Base-by-base conservation (phyloP, 306 rosid genomes). In the Lathyrus aphaca region DNA sequence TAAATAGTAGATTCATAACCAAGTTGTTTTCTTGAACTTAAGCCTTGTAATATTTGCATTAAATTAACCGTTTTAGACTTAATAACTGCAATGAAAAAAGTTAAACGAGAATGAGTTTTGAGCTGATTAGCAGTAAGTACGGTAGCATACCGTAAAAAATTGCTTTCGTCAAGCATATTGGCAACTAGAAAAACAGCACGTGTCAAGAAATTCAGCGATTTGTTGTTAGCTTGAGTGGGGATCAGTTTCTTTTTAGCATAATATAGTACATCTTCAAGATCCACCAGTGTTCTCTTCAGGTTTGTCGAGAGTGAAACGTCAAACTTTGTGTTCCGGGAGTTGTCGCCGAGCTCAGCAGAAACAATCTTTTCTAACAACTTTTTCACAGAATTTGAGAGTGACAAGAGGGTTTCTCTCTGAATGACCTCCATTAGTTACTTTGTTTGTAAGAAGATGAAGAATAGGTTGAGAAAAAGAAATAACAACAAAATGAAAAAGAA, bases 201-300 rank as follows among this genome's bases (percentile, higher is more conserved):
- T 64, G 13, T 13, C 0, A 77, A 45, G 21, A 23, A 29, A 55
- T 40, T 18, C 2, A 57, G 67, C 76, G 68, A 79, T 0, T 5
- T 8, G 1, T 37, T 54, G 6, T 66, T 55, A 1, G 1, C 25
- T 27, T 27, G 30, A 27, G 4, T 27, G 30, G 30, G 30, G 30
- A 27, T 27, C 3, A 27, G 30, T 27, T 3, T 27, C 4, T 27
- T 27, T 2, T 27, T 27, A 59, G 56, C 29, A 6, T 57, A 19
- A 71, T 60, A 39, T 4, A 72, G 39, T 8, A 32, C 17, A 17
- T 0, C 8, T 49, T 3, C 6, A 49, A 49, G 13, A 3, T 6
- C 18, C 13, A 10, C 0, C 13, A 49, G 25, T 49, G 56, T 17
- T 17, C 0, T 9, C 2, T 18, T 8, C 5, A 49, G 27, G 5